A percentile compares a stretch with the other conserved stretches of the same genome.
Evolutionary conservation across 805 yeast species (phyloP).

Genomic region (Hemisphaericaspora nanyangensis): DNA sequence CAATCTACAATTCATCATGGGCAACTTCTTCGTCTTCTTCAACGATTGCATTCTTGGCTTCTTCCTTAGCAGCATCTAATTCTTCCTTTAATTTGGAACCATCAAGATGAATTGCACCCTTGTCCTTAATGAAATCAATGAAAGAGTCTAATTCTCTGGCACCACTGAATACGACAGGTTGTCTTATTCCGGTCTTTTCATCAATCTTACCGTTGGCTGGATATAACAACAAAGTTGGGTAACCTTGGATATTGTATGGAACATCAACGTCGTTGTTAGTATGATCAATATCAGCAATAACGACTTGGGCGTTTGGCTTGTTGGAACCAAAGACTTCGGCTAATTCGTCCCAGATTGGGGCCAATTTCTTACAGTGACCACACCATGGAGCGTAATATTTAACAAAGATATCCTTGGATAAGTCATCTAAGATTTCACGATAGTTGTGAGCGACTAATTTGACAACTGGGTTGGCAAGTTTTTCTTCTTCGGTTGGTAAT

Average conservation of each 20-base stretch:
- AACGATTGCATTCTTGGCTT: constrained; percentile 10
- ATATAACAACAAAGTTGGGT: constrained; percentile 87
- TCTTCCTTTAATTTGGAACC: constrained; percentile 27
- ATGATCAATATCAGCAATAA: constrained; percentile 86
- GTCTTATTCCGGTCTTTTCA: constrained; percentile 40
- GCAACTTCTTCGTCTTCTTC: constrained; percentile 17
- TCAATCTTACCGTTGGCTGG: constrained; percentile 63
- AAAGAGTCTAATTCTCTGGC: constrained; percentile 72
- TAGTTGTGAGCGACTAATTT: constrained; percentile 83
- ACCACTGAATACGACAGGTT: constrained; percentile 61
- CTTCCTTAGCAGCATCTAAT: constrained; percentile 26
- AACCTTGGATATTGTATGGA: constrained; percentile 64
- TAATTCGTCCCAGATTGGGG: constrained; percentile 84
- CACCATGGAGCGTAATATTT: constrained; percentile 98
- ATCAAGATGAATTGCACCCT: constrained; percentile 63
- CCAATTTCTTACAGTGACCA: constrained; percentile 91
- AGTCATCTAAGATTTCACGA: constrained; percentile 58
- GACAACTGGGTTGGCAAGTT: constrained; percentile 51
- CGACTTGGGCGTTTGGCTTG: constrained; percentile 47
- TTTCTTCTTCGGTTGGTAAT: constrained; percentile 78
- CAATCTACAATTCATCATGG: constrained; percentile 37
- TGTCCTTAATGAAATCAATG: constrained; percentile 64
- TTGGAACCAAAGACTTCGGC: constrained; percentile 63
- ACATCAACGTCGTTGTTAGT: constrained; percentile 85
- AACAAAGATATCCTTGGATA: constrained; percentile 68